Evolutionary conservation across 2,329 filamentous ascomycete genomes (phyloP).

Genomic region (Stemphylium vesicarium): DNA sequence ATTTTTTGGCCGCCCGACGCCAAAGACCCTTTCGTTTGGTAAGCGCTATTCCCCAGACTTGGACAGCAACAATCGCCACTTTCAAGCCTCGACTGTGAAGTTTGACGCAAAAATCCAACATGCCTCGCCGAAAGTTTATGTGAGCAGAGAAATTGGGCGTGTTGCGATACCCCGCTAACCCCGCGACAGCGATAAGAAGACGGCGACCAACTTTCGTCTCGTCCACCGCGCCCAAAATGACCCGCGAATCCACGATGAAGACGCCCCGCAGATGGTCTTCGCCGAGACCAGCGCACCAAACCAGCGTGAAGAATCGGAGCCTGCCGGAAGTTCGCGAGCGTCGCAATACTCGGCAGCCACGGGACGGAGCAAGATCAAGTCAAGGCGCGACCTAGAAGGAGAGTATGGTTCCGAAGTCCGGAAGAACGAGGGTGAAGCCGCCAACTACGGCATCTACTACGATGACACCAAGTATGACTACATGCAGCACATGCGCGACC

Average conservation of each 20-base stretch:
- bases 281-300: conserved; percentile 65
- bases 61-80: conserved; percentile 12
- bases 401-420: conserved; percentile 76
- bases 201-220: conserved; percentile 88
- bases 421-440: conserved; percentile 93
- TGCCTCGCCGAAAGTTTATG: conserved; percentile 79
- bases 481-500: conserved; percentile 96
- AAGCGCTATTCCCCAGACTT: conserved; percentile 37
- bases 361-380: conserved; percentile 62
- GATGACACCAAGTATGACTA: conserved; percentile 98
- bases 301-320: conserved; percentile 35
- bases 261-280: conserved; percentile 88
- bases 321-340: conserved; percentile 55
- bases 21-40: conserved; percentile 34
- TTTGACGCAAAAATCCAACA: conserved; percentile 53
- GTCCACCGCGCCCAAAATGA: conserved; percentile 97
- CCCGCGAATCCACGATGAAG: conserved; percentile 90
- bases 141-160: conserved; percentile 48
- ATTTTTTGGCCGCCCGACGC: conserved; percentile 56
- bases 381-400: conserved; percentile 76
- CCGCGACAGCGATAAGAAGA: conserved; percentile 78
- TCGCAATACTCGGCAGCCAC: conserved; percentile 53
- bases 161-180: conserved; percentile 38
- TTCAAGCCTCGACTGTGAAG: not conserved
- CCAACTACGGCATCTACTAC: conserved; percentile 90